phyloP scores from a whole-genome alignment of 2,329 filamentous ascomycete genomes.

The Cryphonectria parasitica region DNA sequence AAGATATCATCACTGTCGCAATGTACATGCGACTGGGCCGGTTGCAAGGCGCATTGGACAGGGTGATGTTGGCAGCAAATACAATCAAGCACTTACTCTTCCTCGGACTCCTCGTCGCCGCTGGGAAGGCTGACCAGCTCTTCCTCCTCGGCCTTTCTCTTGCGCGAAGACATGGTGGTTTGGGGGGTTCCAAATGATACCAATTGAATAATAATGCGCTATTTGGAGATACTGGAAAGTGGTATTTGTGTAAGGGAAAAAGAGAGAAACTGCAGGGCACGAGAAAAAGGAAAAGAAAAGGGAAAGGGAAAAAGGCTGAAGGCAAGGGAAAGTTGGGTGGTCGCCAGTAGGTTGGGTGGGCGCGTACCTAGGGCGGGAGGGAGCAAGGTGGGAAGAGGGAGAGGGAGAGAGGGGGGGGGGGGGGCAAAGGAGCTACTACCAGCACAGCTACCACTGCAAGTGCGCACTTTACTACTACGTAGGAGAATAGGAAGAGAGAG shows the following conservation, averaged over 20 bases:
- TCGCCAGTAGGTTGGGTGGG: slow-evolving; percentile 27
- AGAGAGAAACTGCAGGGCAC: slow-evolving; percentile 1
- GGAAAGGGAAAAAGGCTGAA: neutral
- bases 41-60: slow-evolving; percentile 29
- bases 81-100: slow-evolving; percentile 51
- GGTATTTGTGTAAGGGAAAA: slow-evolving; percentile 1
- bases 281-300: slow-evolving; percentile 30
- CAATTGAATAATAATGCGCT: slow-evolving; percentile 35
- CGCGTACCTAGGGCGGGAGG: slow-evolving; percentile 12
- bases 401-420: slow-evolving; percentile 27
- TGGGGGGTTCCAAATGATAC: slow-evolving; percentile 25
- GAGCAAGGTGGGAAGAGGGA: slow-evolving; percentile 3
- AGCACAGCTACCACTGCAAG: slow-evolving; percentile 7
- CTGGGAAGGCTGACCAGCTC: slow-evolving; percentile 60
- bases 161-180: slow-evolving; percentile 51
- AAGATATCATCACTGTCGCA: slow-evolving; percentile 23
- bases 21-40: slow-evolving; percentile 22
- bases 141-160: slow-evolving; percentile 57
- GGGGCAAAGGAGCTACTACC: slow-evolving; percentile 31
- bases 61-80: slow-evolving; percentile 36
- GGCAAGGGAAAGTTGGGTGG: slow-evolving; percentile 33
- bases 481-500: neutral
- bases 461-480: neutral
- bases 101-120: slow-evolving; percentile 55
- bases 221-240: slow-evolving; percentile 4